Evolutionary conservation across 2,329 filamentous ascomycete species (phyloP).

Genomic region (Monosporascus ibericus): DNA sequence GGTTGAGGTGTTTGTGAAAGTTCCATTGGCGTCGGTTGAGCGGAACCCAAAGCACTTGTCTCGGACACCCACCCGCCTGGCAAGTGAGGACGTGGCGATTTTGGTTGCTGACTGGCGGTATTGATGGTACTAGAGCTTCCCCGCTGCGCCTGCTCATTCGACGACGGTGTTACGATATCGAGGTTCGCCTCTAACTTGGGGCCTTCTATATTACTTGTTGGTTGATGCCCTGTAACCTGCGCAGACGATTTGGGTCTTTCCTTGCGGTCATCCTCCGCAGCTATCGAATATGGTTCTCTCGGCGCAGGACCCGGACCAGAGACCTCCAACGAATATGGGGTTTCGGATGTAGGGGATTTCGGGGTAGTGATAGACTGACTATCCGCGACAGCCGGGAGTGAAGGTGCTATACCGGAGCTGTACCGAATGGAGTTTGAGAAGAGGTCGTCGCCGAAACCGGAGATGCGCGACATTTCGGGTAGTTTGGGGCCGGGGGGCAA

Average conservation of each 20-base stretch:
- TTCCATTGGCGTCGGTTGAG: constrained; percentile 16
- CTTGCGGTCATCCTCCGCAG: neutral
- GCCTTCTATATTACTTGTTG: constrained; percentile 14
- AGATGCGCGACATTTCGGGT: constrained; percentile 52
- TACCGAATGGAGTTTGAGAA: constrained; percentile 34
- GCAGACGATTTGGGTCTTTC: constrained; percentile 2
- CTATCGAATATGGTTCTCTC: neutral
- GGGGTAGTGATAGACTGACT: neutral
- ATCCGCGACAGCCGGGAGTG: neutral
- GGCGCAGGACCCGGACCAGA: neutral
- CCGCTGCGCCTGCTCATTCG: constrained; percentile 2
- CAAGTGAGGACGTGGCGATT: constrained; percentile 16
- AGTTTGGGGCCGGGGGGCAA: constrained; percentile 51
- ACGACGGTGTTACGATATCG: constrained; percentile 8
- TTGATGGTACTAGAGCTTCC: constrained; percentile 2
- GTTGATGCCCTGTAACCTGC: constrained; percentile 7
- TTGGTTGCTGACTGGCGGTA: neutral
- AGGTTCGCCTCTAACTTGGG: constrained; percentile 13
- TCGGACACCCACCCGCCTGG: constrained; percentile 26
- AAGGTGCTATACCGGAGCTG: neutral
- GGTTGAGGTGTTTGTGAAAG: constrained; percentile 5
- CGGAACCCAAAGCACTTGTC: constrained; percentile 15
- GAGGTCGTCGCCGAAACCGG: constrained; percentile 53
- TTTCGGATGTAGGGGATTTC: no score
- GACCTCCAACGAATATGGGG: neutral